phyloP scores from a whole-genome alignment of 495 filamentous ascomycete genomes.

The Umbilicaria muhlenbergii region DNA sequence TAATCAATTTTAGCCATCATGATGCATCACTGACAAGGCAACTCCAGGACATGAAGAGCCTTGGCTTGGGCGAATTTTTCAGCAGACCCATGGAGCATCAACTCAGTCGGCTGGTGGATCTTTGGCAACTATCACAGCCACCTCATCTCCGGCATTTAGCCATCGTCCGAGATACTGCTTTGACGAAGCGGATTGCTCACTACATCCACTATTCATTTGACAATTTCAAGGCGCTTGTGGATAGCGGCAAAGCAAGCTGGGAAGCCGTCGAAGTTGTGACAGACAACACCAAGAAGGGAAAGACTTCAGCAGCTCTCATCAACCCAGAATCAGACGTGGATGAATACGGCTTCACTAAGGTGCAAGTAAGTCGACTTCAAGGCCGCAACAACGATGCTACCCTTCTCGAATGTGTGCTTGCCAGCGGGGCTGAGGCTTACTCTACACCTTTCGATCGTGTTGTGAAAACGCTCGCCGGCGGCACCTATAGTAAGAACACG shows the following conservation, averaged over 20 bases:
- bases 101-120: conserved; percentile 38
- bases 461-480: conserved; percentile 15
- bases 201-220: conserved; percentile 42
- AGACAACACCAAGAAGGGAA: conserved; percentile 21
- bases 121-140: conserved; percentile 47
- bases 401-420: conserved; percentile 27
- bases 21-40: conserved; percentile 4
- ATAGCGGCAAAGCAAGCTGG: conserved; percentile 36
- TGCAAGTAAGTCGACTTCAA: conserved; percentile 6
- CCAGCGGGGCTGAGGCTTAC: conserved; percentile 12
- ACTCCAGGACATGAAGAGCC: conserved; percentile 29
- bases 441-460: conserved; percentile 21
- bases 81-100: conserved; percentile 41
- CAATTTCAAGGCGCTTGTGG: conserved; percentile 42
- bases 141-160: conserved; percentile 45
- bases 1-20: background rate
- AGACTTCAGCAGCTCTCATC: conserved; percentile 15
- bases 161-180: conserved; percentile 43
- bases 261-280: conserved; percentile 37
- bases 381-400: conserved; percentile 19
- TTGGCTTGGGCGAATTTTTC: conserved; percentile 36
- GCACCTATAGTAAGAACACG: conserved; percentile 17
- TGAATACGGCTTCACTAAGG: conserved; percentile 34
- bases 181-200: conserved; percentile 34
- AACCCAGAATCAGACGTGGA: conserved; percentile 29